Percentiles rank a stretch among this genome's conserved stretches.
phyloP scores from a whole-genome alignment of 257 asterid genomes.

The Primulina tabacum region DNA sequence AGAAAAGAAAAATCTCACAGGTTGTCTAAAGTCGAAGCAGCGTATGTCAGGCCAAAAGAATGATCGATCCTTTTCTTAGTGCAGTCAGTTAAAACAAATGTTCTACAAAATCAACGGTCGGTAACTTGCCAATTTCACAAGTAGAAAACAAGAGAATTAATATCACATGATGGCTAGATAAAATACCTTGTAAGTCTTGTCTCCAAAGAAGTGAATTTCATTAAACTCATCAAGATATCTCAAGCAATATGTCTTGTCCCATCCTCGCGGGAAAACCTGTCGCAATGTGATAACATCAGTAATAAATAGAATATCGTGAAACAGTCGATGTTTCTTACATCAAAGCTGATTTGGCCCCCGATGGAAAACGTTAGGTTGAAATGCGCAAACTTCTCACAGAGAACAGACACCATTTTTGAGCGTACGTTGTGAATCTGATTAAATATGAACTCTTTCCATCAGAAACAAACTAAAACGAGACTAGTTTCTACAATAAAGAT shows the following conservation, averaged over 20 bases:
- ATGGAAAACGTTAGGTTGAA: constrained; percentile 76
- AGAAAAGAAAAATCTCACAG: constrained; percentile 1
- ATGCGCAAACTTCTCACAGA: constrained; percentile 80
- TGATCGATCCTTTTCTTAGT: background rate
- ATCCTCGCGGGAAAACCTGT: constrained; percentile 92
- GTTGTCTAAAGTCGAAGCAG: background rate
- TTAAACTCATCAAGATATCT: constrained; percentile 73
- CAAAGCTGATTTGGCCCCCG: constrained; percentile 98
- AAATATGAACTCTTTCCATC: constrained; percentile 20
- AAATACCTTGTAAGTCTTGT: constrained; percentile 99
- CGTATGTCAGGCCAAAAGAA: background rate
- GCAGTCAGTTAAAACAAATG: background rate
- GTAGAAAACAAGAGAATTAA: background rate
- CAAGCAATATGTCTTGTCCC: constrained; percentile 99
- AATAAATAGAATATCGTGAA: constrained; percentile 8
- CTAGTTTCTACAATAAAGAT: background rate
- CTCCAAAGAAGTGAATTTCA: constrained; percentile 93
- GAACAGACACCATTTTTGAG: constrained; percentile 74
- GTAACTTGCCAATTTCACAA: background rate
- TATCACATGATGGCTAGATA: constrained; percentile 22
- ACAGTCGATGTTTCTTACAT: constrained; percentile 45
- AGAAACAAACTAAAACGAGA: background rate
- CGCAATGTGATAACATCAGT: constrained; percentile 19
- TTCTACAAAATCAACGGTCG: background rate
- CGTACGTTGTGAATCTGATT: constrained; percentile 77